These are phyloP conservation scores for Miscanthus lutarioriparius DNA, from an alignment of 176 grass and related monocot genomes.

Conservation along the genomic window DNA sequence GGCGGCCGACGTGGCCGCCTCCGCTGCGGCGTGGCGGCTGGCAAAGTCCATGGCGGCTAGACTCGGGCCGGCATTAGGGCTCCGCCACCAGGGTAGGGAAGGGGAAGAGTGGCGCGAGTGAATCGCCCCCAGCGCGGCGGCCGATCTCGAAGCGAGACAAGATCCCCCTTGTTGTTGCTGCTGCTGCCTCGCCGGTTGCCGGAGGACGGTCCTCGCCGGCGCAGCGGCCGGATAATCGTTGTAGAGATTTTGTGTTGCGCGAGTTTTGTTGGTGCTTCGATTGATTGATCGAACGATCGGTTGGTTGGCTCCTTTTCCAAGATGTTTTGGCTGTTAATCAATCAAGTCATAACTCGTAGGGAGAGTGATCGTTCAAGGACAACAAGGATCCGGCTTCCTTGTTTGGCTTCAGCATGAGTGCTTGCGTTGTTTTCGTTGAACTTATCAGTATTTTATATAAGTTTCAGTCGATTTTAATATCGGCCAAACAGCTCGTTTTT, in stretches of 20 bases:
- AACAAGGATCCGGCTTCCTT: neutral
- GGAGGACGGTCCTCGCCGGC: constrained; percentile 1
- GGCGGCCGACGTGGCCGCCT: constrained; percentile 30
- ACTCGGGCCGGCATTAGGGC: constrained; percentile 69
- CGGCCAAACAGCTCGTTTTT: too few relatives aligned
- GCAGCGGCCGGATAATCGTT: neutral
- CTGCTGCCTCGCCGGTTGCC: constrained; percentile 18
- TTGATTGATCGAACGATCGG: constrained; percentile 1
- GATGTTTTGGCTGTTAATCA: constrained; percentile 16
- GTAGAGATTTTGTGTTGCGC: neutral
- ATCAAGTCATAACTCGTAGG: neutral
- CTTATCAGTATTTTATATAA: too few relatives aligned
- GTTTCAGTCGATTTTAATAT: too few relatives aligned
- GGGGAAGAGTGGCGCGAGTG: constrained; percentile 73
- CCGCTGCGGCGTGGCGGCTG: constrained; percentile 70
- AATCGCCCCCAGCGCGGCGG: constrained; percentile 97
- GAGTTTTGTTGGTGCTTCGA: neutral
- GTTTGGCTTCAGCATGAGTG: neutral
- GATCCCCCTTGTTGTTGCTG: constrained; percentile 34
- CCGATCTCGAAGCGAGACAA: constrained; percentile 60
- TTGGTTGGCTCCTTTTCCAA: constrained; percentile 15
- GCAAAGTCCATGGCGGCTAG: constrained; percentile 93
- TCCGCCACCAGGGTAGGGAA: constrained; percentile 44
- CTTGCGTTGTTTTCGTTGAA: too few relatives aligned
- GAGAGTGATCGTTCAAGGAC: neutral